Evolutionary conservation across 495 filamentous ascomycete species (phyloP), one percentile per base, ranked within the genome.

Genomic region (Trichoderma virens): DNA sequence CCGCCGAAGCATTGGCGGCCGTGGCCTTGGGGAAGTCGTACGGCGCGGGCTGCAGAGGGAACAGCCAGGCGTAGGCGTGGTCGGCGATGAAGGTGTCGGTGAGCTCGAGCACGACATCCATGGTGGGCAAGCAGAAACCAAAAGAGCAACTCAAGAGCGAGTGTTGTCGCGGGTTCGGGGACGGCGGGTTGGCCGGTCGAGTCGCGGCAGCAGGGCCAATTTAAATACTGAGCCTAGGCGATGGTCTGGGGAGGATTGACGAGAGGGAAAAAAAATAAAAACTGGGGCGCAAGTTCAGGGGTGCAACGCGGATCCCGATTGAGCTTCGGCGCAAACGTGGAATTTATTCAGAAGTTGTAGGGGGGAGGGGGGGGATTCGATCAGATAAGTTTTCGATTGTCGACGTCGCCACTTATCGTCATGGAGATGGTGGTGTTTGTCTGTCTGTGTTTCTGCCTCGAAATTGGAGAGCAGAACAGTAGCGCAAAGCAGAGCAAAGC

Each of bases 91-190:
- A 90, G 75, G 86, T 92, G 76, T 98, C 94, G 76, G 83, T 84
- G 68, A 92, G 62, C 75, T 96, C 90, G 66, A 98, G 86, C 34
- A 92, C 84, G 78, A 96, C 85, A 84, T 98, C 93, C 93, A 98
- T 97, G 67, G 76, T 75, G 74, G 41, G 23, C n/a, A 28, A 56
- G 13, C 6, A 5, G 9, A n/a, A 5, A 47, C 8, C 18, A 9
- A 3, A 5, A 25, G 8, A 47, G 8, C 43, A 20, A 47, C 23
- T 20, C 18, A 23, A 47, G 20, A 14, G 43, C 20, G 43, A 23
- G 9, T 47, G 43, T 9, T 56, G 14, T 16, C 51, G 51, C 51
- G 16, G 51, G 23, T 56, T 56, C 51, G 51, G 51, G 30, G 51
- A 18, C 25, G 51, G 25, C 51, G 51, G 51, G 51, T 28, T 56